Evolutionary conservation across 495 filamentous ascomycete species (phyloP), one percentile per base, ranked within the genome.

Genomic region (Thermothielavioides terrestris): DNA sequence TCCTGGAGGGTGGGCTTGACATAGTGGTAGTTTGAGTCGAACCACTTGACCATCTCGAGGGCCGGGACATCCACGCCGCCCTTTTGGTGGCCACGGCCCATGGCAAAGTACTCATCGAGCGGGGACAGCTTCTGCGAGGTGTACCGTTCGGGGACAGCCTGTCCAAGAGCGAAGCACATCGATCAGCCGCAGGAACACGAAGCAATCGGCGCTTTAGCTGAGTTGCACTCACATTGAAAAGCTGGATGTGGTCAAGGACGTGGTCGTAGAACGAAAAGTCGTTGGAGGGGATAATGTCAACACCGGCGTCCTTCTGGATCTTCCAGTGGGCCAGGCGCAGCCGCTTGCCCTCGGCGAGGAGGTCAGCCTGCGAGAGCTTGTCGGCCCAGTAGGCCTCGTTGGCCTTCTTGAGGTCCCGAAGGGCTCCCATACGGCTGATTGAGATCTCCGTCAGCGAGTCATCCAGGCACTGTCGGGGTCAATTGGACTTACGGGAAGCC

Each of bases 11-110:
- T 95, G 50, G 92, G 92, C 81, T 96, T 96, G 72, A 97, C 92
- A 76, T 97, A 97, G 80, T 98, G 92, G 82, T 98, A 98, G 84
- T 98, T 98, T 57, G 88, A 94, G 79, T 98, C 92, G 69, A 98
- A 98, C 92, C 94, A 98, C 77, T 98, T 98, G 46, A 98, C 92
- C 92, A 98, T 98, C 78, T 98, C 92, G 68, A 97, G 77, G 62
- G 75, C 77, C 41, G 91, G 90, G 60, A 98, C 92, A 75, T 98
- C 92, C 56, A 98, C 79, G 57, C 83, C 88, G 49, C 78, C 77
- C 78, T 86, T 89, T 73, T 98, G 92, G 70, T 88, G 90, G 68
- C 92, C 92, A 80, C 92, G 84, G 63, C 94, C 92, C 92, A 97
- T 94, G 67, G 92, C 94, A 68, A 97, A 98, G 84, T 94, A 96